Evolutionary conservation across 257 asterid genomes (phyloP).

Genomic region (Solanum paucissectum): DNA sequence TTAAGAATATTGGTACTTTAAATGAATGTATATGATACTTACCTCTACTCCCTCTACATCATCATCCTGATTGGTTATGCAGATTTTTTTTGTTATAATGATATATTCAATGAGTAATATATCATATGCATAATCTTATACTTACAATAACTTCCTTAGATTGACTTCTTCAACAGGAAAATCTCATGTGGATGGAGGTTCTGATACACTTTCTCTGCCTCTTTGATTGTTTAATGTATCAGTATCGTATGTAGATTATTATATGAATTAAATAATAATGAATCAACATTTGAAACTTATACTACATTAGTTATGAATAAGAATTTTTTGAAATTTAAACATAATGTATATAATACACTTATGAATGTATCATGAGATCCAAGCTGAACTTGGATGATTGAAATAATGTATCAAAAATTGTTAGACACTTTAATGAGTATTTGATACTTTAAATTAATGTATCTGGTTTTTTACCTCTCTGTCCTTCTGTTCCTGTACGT

Average conservation of each 20-base stretch:
- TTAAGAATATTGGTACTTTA: background rate
- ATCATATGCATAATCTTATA: no score
- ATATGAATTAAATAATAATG: background rate
- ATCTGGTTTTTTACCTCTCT: no score
- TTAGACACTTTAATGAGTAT: no score
- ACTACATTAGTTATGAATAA: background rate
- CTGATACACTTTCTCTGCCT: background rate
- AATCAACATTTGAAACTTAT: background rate
- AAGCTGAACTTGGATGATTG: no score
- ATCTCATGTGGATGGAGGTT: background rate
- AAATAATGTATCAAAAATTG: no score
- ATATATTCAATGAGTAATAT: no score
- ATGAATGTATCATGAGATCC: no score
- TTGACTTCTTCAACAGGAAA: background rate
- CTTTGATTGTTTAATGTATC: background rate
- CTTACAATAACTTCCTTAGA: background rate
- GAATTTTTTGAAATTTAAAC: no score
- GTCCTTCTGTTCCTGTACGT: no score
- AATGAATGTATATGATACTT: background rate
- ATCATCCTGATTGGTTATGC: background rate
- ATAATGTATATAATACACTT: no score
- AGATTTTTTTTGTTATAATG: background rate
- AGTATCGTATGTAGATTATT: background rate
- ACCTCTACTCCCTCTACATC: background rate
- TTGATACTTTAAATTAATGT: no score